Conservation (phyloP, 148 eudicot species). For the Diospyros lotus region DNA sequence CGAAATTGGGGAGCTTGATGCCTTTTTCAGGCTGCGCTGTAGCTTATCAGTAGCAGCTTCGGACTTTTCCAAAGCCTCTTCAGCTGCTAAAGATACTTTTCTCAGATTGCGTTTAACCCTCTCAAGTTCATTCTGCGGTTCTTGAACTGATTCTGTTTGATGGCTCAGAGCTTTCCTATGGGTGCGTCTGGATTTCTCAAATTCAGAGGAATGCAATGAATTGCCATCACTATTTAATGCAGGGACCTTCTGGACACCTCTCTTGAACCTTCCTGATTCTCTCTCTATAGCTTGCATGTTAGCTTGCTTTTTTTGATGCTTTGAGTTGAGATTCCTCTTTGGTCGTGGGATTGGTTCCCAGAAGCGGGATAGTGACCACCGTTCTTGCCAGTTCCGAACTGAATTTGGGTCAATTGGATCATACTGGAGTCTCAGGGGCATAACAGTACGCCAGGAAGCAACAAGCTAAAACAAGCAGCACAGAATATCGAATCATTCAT, state of each 20-base stretch:
- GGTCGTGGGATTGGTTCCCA: slow-evolving; percentile 51
- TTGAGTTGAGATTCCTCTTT: slow-evolving; percentile 27
- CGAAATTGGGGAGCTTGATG: slow-evolving; percentile 17
- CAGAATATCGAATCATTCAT: slow-evolving; percentile 8
- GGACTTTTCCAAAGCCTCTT: slow-evolving; percentile 28
- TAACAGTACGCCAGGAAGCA: slow-evolving; percentile 33
- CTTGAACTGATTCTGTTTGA: slow-evolving; percentile 39
- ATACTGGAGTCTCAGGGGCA: slow-evolving; percentile 53
- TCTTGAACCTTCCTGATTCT: slow-evolving; percentile 34
- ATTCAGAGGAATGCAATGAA: slow-evolving; percentile 25
- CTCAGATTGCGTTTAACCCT: slow-evolving; percentile 55
- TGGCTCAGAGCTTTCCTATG: slow-evolving; percentile 33
- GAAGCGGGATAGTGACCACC: slow-evolving; percentile 54
- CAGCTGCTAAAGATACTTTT: slow-evolving; percentile 40
- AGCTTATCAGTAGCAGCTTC: slow-evolving; percentile 36
- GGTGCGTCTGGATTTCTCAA: slow-evolving; percentile 44
- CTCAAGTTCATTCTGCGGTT: slow-evolving; percentile 58
- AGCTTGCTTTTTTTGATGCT: slow-evolving; percentile 30
- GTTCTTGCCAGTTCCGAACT: slow-evolving; percentile 50
- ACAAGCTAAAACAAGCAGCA: slow-evolving; percentile 41
- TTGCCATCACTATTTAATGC: slow-evolving; percentile 28
- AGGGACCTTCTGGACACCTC: slow-evolving; percentile 30
- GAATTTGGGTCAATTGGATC: slow-evolving; percentile 55
- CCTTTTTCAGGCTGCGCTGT: slow-evolving; percentile 20
- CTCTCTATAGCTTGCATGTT: slow-evolving; percentile 22